phyloP scores from a whole-genome alignment of 192 early-diverging fungal species.

The Dissophora ornata region DNA sequence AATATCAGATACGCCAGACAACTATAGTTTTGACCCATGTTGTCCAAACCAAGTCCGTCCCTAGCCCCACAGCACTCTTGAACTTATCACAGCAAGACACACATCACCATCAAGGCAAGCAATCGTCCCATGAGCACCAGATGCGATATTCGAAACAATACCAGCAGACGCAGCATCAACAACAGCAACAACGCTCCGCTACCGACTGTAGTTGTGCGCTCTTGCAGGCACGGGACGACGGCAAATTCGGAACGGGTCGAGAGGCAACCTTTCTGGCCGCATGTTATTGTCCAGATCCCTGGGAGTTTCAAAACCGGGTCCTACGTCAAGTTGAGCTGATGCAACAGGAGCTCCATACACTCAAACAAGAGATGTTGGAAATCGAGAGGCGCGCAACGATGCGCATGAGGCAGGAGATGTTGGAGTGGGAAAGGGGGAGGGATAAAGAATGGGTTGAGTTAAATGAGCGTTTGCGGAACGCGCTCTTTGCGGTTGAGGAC shows the following conservation, averaged over 20 bases:
- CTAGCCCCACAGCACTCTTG: slow-evolving; percentile 14
- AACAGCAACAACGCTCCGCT: background rate
- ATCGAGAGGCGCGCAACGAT: slow-evolving; percentile 20
- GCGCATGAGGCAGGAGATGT: slow-evolving; percentile 7
- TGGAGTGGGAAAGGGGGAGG: slow-evolving; percentile 16
- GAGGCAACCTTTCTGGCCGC: slow-evolving; percentile 6
- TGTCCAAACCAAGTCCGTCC: slow-evolving; percentile 23
- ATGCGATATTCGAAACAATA: background rate
- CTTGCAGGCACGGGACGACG: background rate
- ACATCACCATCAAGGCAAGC: background rate
- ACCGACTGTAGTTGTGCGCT: slow-evolving; percentile 14
- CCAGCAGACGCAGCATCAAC: background rate
- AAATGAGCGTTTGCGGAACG: slow-evolving; percentile 1
- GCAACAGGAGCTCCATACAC: slow-evolving; percentile 14
- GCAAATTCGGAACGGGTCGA: background rate
- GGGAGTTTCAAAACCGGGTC: slow-evolving; percentile 27
- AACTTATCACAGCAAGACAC: background rate
- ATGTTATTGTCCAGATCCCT: slow-evolving; percentile 24
- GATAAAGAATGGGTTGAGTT: slow-evolving; percentile 17
- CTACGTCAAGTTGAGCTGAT: slow-evolving; percentile 16
- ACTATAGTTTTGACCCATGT: slow-evolving; percentile 27
- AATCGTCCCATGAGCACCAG: background rate
- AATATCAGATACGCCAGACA: slow-evolving; percentile 4
- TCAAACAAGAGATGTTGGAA: slow-evolving; percentile 23
- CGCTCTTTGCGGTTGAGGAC: background rate